Base-by-base conservation (phyloP, 768 basidiomycete species). In the Rhodotorula diobovata region DNA sequence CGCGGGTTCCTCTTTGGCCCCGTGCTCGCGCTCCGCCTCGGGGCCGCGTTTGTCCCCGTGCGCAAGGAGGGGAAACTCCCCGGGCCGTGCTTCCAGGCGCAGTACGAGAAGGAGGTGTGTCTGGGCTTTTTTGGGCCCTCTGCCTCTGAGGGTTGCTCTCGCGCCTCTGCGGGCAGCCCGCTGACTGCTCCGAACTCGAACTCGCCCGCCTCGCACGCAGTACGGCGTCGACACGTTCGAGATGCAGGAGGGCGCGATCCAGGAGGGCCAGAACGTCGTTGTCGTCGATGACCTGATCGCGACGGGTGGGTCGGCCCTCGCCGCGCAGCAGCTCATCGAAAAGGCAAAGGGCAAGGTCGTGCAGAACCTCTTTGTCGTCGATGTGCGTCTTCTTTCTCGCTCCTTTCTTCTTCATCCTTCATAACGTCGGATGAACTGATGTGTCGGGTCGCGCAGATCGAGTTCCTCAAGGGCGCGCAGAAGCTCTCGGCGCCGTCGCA, bases 261-360 rank as follows among this genome's bases (percentile, higher is more conserved):
- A 85, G 75, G 85, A 88, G 10, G 92, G 93, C 39, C 88, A 93
- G 79, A 89, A 83, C 70, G 91, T 93, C 32, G 80, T 99, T 57
- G 84, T 99, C 55, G 83, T 99, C 37, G 96, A 99, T 81, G 96
- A 99, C 80, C 84, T 99, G 51, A 91, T 99, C 73, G 96, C 96
- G 0, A 97, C 95, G 91, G 93, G 93, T 71, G 96, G 96, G 16
- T 96, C 93, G 43, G 96, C 96, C 15, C 87, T 86, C 70, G 93
- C 94, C 9, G 93, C 95, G 8, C 93, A 93, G 60, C 86, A 94
- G 76, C 89, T 99, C 45, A 87, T 97, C 66, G 82, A 85, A 39
- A 86, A 89, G 82, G 85, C 86, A 72, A 92, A 93, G 30, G 94
- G 90, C 61, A 88, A 88, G 75, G 89, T 89, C 39, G 80, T 95